Base-by-base conservation (phyloP, 2,329 filamentous ascomycete species). In the Colletotrichum australisinense region DNA sequence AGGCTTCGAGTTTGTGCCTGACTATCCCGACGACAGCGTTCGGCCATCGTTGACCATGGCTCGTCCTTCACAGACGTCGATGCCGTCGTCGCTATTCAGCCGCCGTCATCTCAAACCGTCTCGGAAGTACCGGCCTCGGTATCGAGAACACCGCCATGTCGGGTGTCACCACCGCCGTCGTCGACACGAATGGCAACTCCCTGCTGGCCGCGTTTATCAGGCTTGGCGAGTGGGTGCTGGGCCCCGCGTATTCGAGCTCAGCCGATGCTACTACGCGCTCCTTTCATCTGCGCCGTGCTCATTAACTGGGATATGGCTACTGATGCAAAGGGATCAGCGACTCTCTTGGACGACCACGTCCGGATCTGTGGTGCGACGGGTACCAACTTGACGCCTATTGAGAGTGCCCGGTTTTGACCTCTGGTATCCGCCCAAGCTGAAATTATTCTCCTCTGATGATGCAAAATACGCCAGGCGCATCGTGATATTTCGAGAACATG, bases 341-440 rank as follows among this genome's bases (percentile, higher is more conserved):
- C 38, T 2, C 56, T 74, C 4, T 66, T 42, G 63, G 71, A 95
- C 78, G 89, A 90, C 5, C 93, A 96, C 81, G 88, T 93, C 80
- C 91, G 93, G 74, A 87, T 95, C 72, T 93, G 93, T 75, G 93
- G 94, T 28, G 89, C 89, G 22, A 93, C 32, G 9, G 93, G 93
- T 38, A 93, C 92, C 14, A 82, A 90, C 57, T 86, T 95, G 6
- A 90, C 91, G 78, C 88, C 88, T 26, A 85, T 88, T 77, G 88
- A 85, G 88, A 85, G 24, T 94, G 92, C 70, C 88, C 88, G 4
- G 82, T 84, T 42, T 77, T 82, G 4, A 74, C 52, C 22, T 84
- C 81, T 12, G 83, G 81, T 4, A 86, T 88, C 72, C 88, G 90
- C 56, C 74, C 84, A 2, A 82, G 86, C 5, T 94, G 92, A 79